These are phyloP conservation scores for Takashimella koratensis DNA, from an alignment of 1,284 basidiomycete genomes.

Conservation along the genomic window DNA sequence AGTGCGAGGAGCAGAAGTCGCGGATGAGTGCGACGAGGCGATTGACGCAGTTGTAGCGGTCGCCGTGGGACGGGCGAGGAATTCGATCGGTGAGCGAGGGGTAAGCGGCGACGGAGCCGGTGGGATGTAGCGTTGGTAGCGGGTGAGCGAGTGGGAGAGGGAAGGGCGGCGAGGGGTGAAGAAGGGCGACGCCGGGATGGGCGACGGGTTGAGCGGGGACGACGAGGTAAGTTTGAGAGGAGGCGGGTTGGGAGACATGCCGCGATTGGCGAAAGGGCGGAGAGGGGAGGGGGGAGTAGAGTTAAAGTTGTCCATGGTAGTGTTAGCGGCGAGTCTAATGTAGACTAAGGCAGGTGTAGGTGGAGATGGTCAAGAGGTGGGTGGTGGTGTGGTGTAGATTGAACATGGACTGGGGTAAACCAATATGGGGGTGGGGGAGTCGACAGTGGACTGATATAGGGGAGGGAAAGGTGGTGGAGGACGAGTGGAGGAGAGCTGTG, in stretches of 20 bases:
- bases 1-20: not conserved
- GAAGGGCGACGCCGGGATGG: constrained; percentile 1
- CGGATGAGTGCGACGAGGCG: constrained; percentile 7
- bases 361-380: no score
- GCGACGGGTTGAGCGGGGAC: constrained; percentile 2
- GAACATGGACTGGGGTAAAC: no score
- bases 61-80: not conserved
- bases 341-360: not conserved
- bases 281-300: not conserved
- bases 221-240: constrained; percentile 8
- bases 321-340: not conserved
- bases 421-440: no score
- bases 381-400: no score
- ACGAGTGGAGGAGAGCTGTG: no score
- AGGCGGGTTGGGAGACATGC: not conserved
- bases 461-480: no score
- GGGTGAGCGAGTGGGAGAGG: not conserved
- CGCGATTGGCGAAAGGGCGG: constrained; percentile 1
- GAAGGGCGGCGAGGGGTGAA: not conserved
- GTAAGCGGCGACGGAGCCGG: not conserved
- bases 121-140: not conserved
- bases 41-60: not conserved
- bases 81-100: constrained; percentile 9
- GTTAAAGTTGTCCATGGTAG: not conserved
- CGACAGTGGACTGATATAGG: no score